Conservation (phyloP, 441 rosid species). For the Populus trichocarpa region DNA sequence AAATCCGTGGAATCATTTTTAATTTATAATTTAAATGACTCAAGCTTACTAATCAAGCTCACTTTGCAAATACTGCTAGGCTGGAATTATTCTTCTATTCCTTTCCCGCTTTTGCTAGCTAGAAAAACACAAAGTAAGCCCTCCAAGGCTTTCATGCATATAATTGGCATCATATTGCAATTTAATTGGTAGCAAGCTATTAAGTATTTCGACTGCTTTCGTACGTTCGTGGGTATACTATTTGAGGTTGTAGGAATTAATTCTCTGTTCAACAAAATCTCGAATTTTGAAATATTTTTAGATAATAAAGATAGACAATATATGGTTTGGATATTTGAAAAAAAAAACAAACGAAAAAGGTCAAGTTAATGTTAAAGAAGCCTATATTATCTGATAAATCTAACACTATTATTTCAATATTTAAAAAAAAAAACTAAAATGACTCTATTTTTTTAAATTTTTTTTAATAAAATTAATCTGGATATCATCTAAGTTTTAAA, state of each 20-base stretch:
- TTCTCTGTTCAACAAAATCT: too few species aligned
- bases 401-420: too few species aligned
- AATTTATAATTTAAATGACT: neutral
- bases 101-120: neutral
- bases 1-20: neutral
- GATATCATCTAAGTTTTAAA: too few species aligned
- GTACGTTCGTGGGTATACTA: neutral
- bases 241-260: neutral
- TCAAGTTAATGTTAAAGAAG: too few species aligned
- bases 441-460: too few species aligned
- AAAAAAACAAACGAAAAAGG: too few species aligned
- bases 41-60: neutral
- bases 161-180: neutral
- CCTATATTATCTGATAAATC: too few species aligned
- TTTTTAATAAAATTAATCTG: too few species aligned
- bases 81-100: slow-evolving; percentile 17
- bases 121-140: neutral
- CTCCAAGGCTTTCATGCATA: neutral
- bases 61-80: slow-evolving; percentile 14
- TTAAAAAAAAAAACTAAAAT: too few species aligned
- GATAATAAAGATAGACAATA: too few species aligned
- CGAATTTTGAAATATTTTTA: too few species aligned
- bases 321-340: too few species aligned
- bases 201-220: neutral
- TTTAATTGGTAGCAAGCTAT: neutral